Conservation (phyloP, 495 filamentous ascomycete species). For the Massariosphaeria phaeospora region DNA sequence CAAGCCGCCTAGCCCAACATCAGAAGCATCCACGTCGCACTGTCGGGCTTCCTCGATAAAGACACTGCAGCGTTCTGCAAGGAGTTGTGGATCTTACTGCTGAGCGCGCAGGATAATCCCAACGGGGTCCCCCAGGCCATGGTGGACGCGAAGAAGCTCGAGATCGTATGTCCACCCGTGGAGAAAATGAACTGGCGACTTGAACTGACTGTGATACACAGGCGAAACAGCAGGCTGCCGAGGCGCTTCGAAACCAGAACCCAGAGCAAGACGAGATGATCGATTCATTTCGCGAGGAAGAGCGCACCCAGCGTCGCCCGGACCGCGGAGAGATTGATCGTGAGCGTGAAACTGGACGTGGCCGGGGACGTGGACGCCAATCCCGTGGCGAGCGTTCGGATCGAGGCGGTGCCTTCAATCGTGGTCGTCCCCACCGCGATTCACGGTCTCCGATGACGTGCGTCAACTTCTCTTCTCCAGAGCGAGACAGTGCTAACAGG, state of each 20-base stretch:
- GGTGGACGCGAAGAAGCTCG: conserved; percentile 90
- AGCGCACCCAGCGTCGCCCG: conserved; percentile 46
- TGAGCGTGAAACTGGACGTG: conserved; percentile 57
- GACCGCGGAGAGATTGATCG: not conserved
- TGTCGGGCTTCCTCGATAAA: conserved; percentile 84
- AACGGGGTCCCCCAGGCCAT: conserved; percentile 93
- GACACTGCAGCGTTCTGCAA: conserved; percentile 88
- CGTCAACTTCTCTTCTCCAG: not conserved
- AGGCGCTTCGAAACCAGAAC: conserved; percentile 64
- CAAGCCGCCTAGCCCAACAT: conserved; percentile 72
- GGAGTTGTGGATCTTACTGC: conserved; percentile 82
- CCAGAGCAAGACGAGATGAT: conserved; percentile 59
- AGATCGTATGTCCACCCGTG: conserved; percentile 46
- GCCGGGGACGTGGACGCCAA: conserved; percentile 49
- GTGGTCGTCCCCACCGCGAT: conserved; percentile 39
- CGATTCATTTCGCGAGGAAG: conserved; percentile 63
- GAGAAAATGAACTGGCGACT: not conserved
- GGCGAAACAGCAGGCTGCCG: conserved; percentile 79
- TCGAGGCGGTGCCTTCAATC: conserved; percentile 46
- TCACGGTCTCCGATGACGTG: not conserved
- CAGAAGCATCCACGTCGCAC: conserved; percentile 85
- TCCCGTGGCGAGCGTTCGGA: conserved; percentile 46
- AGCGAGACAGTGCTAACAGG: not conserved
- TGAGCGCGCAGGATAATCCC: conserved; percentile 82
- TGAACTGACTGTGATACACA: conserved; percentile 2